Evolutionary conservation across 2,329 filamentous ascomycete genomes (phyloP).

Genomic region (Penicillium hesseltinei): DNA sequence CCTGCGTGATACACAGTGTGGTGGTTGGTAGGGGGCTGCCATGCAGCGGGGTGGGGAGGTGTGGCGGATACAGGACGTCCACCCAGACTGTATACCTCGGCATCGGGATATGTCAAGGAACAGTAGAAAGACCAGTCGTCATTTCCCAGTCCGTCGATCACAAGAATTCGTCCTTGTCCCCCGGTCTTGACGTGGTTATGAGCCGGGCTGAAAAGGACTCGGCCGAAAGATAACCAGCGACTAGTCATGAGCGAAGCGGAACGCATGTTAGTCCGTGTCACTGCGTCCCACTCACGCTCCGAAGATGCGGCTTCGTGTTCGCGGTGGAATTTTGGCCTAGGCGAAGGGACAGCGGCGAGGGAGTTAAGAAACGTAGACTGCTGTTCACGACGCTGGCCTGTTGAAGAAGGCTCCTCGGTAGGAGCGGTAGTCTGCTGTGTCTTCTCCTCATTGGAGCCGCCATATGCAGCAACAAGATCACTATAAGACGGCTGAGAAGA

Average conservation of each 20-base stretch:
- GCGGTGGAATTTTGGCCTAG: conserved; percentile 27
- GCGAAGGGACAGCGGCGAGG: conserved; percentile 21
- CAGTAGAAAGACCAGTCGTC: conserved; percentile 55
- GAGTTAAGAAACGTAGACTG: conserved; percentile 30
- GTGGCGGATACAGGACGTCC: conserved; percentile 34
- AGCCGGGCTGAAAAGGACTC: conserved; percentile 51
- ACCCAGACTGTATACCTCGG: conserved; percentile 46
- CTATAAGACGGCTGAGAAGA: conserved; percentile 55
- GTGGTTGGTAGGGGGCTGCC: conserved; percentile 45
- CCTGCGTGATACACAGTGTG: conserved; percentile 44
- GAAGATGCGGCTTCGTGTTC: conserved; percentile 41
- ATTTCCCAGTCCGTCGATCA: conserved; percentile 52
- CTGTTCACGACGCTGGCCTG: conserved; percentile 22
- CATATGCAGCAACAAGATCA: conserved; percentile 54
- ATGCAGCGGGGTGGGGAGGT: conserved; percentile 41
- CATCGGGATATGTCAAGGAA: conserved; percentile 48
- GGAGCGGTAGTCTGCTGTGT: background rate
- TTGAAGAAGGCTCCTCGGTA: conserved; percentile 19
- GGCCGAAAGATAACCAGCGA: conserved; percentile 51
- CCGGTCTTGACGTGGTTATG: conserved; percentile 45
- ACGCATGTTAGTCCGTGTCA: conserved; percentile 47
- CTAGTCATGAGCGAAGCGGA: conserved; percentile 53
- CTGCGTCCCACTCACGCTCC: conserved; percentile 43
- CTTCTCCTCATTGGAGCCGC: conserved; percentile 31
- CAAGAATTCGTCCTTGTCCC: conserved; percentile 45